phyloP scores from a whole-genome alignment of 345 rosid genomes.

The Salix brachista region DNA sequence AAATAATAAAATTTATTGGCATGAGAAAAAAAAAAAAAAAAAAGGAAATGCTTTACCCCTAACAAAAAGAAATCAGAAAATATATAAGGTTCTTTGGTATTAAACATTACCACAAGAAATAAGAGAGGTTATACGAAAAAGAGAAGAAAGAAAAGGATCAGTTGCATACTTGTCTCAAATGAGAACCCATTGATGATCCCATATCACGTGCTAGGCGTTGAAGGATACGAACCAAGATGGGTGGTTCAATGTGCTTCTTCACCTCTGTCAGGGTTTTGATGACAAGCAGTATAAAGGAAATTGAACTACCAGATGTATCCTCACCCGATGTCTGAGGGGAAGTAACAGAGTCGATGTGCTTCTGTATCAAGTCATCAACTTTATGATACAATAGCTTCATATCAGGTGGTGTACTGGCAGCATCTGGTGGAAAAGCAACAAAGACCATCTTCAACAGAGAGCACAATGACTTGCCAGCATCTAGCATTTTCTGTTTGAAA shows the following conservation, averaged over 20 bases:
- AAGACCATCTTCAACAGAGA: conserved; percentile 93
- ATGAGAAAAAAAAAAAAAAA: no score
- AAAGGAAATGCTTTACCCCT: no score
- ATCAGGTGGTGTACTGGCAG: conserved; percentile 59
- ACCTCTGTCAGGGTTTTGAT: conserved; percentile 88
- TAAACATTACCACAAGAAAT: neutral
- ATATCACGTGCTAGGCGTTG: conserved; percentile 90
- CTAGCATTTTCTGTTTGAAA: conserved; percentile 89
- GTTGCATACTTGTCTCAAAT: conserved; percentile 73
- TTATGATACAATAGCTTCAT: conserved; percentile 76
- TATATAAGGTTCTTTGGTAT: neutral
- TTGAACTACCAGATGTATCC: conserved; percentile 66
- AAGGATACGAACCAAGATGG: conserved; percentile 71
- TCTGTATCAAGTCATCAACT: conserved; percentile 85
- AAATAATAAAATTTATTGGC: no score
- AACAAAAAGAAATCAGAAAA: no score
- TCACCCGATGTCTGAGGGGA: conserved; percentile 70
- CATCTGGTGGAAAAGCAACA: conserved; percentile 80
- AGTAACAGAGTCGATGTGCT: conserved; percentile 64
- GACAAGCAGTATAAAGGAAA: conserved; percentile 88
- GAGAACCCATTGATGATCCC: conserved; percentile 78
- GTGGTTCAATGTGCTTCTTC: conserved; percentile 74
- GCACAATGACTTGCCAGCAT: conserved; percentile 93
- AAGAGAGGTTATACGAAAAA: neutral
- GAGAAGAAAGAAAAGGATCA: neutral